Evolutionary conservation across 2,329 filamentous ascomycete genomes (phyloP).

Genomic region (Ambrosiella xylebori): DNA sequence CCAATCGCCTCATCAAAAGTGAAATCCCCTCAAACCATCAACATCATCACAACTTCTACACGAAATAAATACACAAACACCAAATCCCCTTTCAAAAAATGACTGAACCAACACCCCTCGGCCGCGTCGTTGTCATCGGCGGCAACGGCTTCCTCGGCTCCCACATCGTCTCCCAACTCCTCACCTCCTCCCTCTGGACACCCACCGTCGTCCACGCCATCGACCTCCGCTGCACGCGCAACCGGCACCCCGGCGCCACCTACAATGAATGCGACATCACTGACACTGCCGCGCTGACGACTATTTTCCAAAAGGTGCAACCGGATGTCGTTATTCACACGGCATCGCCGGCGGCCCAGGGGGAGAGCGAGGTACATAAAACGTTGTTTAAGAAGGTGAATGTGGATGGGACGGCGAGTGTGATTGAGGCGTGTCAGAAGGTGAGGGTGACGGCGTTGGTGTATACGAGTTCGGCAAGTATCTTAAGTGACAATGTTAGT

Average conservation of each 20-base stretch:
- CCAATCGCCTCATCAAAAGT: neutral
- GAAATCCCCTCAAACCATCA: neutral
- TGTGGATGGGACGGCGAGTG: constrained; percentile 63
- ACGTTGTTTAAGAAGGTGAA: constrained; percentile 66
- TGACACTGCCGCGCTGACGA: constrained; percentile 39
- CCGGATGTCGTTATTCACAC: constrained; percentile 86
- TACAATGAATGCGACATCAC: constrained; percentile 72
- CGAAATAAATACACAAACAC: neutral
- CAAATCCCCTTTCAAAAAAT: neutral
- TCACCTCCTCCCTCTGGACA: constrained; percentile 28
- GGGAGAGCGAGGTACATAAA: constrained; percentile 34
- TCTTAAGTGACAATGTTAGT: constrained; percentile 63
- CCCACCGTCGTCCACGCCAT: constrained; percentile 46
- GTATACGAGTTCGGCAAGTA: constrained; percentile 78
- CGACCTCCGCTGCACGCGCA: constrained; percentile 53
- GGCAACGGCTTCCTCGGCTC: constrained; percentile 74
- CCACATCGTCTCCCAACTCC: constrained; percentile 59
- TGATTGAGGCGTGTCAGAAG: constrained; percentile 56
- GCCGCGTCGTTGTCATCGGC: constrained; percentile 61
- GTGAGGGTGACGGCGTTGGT: constrained; percentile 66
- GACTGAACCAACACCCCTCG: constrained; percentile 26
- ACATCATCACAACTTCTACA: neutral
- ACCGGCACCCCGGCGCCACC: constrained; percentile 40
- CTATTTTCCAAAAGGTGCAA: constrained; percentile 45
- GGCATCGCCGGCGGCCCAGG: constrained; percentile 49